Conservation (phyloP, 2,329 filamentous ascomycete genomes). For the Drechslera avenae region DNA sequence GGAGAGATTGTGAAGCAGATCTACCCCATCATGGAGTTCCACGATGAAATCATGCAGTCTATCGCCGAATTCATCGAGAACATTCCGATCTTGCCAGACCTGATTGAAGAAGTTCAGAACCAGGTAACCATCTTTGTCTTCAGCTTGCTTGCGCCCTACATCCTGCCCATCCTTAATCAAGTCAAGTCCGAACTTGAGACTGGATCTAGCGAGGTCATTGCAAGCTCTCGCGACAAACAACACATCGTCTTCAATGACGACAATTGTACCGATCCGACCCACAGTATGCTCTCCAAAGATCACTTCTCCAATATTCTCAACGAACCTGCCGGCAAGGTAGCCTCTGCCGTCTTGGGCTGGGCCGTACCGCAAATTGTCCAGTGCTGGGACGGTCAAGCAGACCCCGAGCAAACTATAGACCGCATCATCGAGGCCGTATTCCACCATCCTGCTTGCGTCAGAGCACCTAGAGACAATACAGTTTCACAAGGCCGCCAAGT, state of each 20-base stretch:
- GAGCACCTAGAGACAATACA: slow-evolving; percentile 68
- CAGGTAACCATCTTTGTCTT: slow-evolving; percentile 90
- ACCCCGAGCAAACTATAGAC: slow-evolving; percentile 72
- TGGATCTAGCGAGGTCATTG: slow-evolving; percentile 84
- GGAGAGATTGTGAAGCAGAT: slow-evolving; percentile 76
- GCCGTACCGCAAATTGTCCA: slow-evolving; percentile 87
- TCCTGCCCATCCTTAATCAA: slow-evolving; percentile 83
- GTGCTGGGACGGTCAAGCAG: slow-evolving; percentile 81
- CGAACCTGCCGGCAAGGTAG: slow-evolving; percentile 82
- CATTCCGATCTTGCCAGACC: slow-evolving; percentile 81
- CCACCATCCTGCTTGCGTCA: slow-evolving; percentile 82
- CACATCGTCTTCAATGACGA: slow-evolving; percentile 86
- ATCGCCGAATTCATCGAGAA: slow-evolving; percentile 81
- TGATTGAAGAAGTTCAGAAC: slow-evolving; percentile 85
- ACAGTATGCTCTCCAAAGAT: slow-evolving; percentile 95
- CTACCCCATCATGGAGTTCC: slow-evolving; percentile 88
- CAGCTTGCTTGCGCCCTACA: slow-evolving; percentile 84
- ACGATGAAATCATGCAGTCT: slow-evolving; percentile 82
- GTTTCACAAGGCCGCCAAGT: slow-evolving; percentile 71
- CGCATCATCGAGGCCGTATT: slow-evolving; percentile 82
- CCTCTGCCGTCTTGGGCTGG: slow-evolving; percentile 80
- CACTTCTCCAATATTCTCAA: slow-evolving; percentile 92
- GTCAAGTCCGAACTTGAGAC: slow-evolving; percentile 86
- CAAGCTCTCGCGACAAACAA: slow-evolving; percentile 82
- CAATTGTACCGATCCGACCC: slow-evolving; percentile 77